Conservation (phyloP, 306 rosid species). For the Trichosanthes cucumerina region DNA sequence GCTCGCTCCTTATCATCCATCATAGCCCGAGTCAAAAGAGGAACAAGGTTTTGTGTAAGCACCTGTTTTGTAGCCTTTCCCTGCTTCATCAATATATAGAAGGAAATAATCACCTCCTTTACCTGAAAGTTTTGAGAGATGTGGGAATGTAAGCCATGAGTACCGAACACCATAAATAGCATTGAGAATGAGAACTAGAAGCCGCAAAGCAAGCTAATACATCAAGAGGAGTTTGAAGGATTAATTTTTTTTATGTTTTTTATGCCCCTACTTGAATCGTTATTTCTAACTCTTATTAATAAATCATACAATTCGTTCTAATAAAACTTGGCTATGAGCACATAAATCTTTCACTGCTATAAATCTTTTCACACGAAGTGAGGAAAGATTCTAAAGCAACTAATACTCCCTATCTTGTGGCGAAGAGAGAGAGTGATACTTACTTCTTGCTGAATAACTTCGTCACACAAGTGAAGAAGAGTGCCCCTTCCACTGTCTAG, state of each 20-base stretch:
- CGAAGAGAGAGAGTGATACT: constrained; percentile 11
- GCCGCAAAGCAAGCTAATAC: neutral
- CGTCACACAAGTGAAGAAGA: constrained; percentile 94
- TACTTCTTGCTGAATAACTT: constrained; percentile 96
- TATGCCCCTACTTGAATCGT: neutral
- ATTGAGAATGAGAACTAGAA: neutral
- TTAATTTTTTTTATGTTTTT: neutral
- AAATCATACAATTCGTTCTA: neutral
- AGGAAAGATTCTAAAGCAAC: neutral
- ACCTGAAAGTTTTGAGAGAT: constrained; percentile 32
- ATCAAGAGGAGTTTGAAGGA: neutral
- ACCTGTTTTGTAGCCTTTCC: constrained; percentile 77
- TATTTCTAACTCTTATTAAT: neutral
- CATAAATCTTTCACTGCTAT: neutral
- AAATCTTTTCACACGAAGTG: neutral
- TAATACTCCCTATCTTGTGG: neutral
- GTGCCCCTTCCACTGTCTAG: constrained; percentile 95
- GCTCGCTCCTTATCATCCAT: neutral
- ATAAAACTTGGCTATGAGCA: neutral
- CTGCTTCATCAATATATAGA: constrained; percentile 80
- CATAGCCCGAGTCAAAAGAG: neutral
- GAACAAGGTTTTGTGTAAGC: neutral
- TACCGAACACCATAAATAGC: neutral
- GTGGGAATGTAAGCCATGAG: neutral
- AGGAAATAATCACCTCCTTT: constrained; percentile 77